Percentiles rank a stretch among this genome's conserved stretches.
phyloP scores from a whole-genome alignment of 345 rosid species.

The Clarkia xantiana region DNA sequence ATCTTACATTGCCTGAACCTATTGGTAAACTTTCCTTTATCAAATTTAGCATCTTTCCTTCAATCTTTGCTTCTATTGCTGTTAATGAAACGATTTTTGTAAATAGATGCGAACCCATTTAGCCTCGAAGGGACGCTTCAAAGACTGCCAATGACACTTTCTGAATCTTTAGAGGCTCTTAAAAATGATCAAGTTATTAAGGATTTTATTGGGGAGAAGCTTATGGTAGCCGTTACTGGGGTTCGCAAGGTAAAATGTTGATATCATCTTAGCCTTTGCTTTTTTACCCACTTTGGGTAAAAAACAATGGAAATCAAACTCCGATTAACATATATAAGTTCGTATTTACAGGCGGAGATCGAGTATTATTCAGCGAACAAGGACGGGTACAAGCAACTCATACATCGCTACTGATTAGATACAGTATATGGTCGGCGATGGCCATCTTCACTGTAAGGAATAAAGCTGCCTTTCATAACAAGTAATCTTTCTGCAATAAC shows the following conservation, averaged over 20 bases:
- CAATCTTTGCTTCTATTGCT: too few species aligned
- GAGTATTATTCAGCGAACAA: conserved; percentile 40
- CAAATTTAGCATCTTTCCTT: not conserved
- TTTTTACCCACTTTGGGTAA: too few species aligned
- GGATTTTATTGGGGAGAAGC: conserved; percentile 57
- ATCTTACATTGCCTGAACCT: conserved; percentile 60
- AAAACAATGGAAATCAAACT: too few species aligned
- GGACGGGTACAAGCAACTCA: conserved; percentile 66
- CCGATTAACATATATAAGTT: not conserved
- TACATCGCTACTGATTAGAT: conserved; percentile 46
- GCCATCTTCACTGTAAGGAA: not conserved
- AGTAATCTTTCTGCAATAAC: too few species aligned
- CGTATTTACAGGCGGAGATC: conserved; percentile 44
- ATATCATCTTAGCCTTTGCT: not conserved
- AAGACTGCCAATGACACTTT: conserved; percentile 64
- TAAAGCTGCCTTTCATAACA: too few species aligned
- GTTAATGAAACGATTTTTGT: not conserved
- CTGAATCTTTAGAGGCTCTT: conserved; percentile 62
- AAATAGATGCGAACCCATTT: conserved; percentile 55
- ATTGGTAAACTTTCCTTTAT: conserved; percentile 29
- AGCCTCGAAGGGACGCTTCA: conserved; percentile 29
- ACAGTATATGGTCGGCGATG: not conserved
- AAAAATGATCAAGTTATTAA: conserved; percentile 36
- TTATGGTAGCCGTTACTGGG: conserved; percentile 56
- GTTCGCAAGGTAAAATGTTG: conserved; percentile 55